Percentiles rank a stretch among this genome's conserved stretches.
Evolutionary conservation across 352 stramenopile species (phyloP).

Genomic region (Phytophthora vignae): DNA sequence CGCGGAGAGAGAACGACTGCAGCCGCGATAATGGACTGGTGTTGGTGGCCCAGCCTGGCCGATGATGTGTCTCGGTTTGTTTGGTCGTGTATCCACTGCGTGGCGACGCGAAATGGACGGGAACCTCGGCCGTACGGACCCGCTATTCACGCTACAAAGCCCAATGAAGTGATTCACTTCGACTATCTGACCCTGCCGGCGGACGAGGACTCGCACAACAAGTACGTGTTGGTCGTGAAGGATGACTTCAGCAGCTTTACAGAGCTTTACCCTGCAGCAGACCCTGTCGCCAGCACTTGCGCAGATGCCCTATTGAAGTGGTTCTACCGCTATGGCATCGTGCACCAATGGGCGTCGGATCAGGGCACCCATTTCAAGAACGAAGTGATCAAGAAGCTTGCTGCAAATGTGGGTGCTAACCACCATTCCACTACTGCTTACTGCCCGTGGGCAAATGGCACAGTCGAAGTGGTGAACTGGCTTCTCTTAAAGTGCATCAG

Average conservation of each 20-base stretch:
- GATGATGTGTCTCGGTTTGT: conserved; percentile 31
- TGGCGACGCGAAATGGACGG: not conserved
- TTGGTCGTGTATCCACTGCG: conserved; percentile 25
- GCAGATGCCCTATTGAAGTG: not conserved
- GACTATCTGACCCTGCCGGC: conserved; percentile 36
- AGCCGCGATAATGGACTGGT: conserved; percentile 6
- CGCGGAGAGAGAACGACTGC: conserved; percentile 26
- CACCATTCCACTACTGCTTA: not conserved
- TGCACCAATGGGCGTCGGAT: not conserved
- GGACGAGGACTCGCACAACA: conserved; percentile 7
- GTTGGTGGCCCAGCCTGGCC: conserved; percentile 18
- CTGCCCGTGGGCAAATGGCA: not conserved
- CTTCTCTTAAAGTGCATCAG: not conserved
- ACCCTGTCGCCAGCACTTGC: not conserved
- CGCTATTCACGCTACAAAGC: conserved; percentile 38
- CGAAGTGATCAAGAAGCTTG: not conserved
- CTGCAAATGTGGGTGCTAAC: not conserved
- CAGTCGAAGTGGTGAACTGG: not conserved
- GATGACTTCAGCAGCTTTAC: conserved; percentile 13
- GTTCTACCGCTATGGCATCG: not conserved
- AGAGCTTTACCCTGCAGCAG: not conserved
- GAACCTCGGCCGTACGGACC: conserved; percentile 26
- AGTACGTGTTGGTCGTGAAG: conserved; percentile 21
- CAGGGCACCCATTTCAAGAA: not conserved
- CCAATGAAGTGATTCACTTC: conserved; percentile 50